Evolutionary conservation across 1,139 yeast genomes (phyloP), one percentile per base, ranked within the genome.

Genomic region (Suhomyces wounanorum): DNA sequence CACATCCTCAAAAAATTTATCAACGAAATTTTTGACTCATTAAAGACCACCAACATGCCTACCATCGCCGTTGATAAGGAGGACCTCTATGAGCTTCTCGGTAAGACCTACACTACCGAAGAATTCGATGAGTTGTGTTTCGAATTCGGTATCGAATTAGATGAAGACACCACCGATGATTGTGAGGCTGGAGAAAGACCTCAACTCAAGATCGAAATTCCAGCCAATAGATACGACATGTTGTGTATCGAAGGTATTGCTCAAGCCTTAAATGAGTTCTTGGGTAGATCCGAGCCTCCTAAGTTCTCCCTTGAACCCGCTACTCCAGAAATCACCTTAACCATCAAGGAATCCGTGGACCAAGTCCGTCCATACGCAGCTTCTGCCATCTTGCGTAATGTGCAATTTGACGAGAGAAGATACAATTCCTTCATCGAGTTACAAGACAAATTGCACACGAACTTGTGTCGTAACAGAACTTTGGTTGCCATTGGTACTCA

Each of bases 401-500:
- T 95, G 59, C 78, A 77, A 47, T 90, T 95, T 70, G 88, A 87
- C 56, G 87, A 86, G 68, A 83, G 96, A 69, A 78, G 89, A 30
- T 95, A 95, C 68, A 96, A 89, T 53, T 92, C 98, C 4, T 95
- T 95, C 78, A 94, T 95, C 66, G 87, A 96, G 30, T 78, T 95
- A 61, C 99, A 95, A 74, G 99, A 95, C 70, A 95, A 95, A 72
- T 79, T 95, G 59, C 99, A 95, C 74, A 79, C 96, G 55, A 95
- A 95, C 70, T 78, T 95, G 66, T 94, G 99, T 72, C 92, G 99
- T 77, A 89, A 92, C 72, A 88, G 99, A 78, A 87, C 97, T 41
- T 81, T 95, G 63, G 99, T 94, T 49, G 98, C 99, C 52, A 91
- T 92, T 78, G 99, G 99, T 62, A 95, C 99, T 52, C 99, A 95